phyloP scores from a whole-genome alignment of 2,329 filamentous ascomycete genomes.

The Penicillium sp. region DNA sequence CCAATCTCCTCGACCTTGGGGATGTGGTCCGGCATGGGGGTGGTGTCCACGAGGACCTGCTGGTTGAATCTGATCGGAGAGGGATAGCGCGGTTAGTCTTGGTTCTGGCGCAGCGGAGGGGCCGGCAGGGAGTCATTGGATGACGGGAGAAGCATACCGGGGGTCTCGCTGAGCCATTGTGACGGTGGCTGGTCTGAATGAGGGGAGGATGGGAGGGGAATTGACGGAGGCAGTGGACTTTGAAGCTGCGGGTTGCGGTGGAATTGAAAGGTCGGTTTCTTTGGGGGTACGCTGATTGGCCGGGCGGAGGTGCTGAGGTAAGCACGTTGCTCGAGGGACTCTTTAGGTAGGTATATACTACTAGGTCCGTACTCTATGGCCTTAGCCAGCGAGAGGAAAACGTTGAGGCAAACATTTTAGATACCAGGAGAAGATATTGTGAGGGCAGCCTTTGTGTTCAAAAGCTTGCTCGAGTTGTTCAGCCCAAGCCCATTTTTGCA shows the following conservation, averaged over 20 bases:
- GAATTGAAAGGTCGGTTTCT: slow-evolving; percentile 40
- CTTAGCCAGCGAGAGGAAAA: not conserved
- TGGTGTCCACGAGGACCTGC: slow-evolving; percentile 90
- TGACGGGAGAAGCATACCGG: slow-evolving; percentile 28
- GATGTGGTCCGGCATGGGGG: slow-evolving; percentile 87
- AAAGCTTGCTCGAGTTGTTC: not conserved
- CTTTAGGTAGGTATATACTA: not conserved
- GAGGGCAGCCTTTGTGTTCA: not conserved
- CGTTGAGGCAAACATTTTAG: not conserved
- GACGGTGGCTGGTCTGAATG: slow-evolving; percentile 23
- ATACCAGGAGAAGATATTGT: not conserved
- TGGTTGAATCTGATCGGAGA: slow-evolving; percentile 78
- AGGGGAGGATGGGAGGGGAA: slow-evolving; percentile 20
- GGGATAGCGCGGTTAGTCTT: slow-evolving; percentile 25
- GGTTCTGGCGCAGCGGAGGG: slow-evolving; percentile 4
- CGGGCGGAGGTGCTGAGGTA: slow-evolving; percentile 21
- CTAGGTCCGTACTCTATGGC: not conserved
- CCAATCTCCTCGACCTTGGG: slow-evolving; percentile 93
- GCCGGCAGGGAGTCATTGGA: not conserved
- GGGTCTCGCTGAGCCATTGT: slow-evolving; percentile 38
- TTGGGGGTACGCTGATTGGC: slow-evolving; percentile 39
- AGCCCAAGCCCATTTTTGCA: no score
- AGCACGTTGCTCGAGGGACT: slow-evolving; percentile 10
- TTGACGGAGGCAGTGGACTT: slow-evolving; percentile 23
- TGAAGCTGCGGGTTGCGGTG: slow-evolving; percentile 32